Evolutionary conservation across 805 yeast genomes (phyloP).

Genomic region (Candida awuae): DNA sequence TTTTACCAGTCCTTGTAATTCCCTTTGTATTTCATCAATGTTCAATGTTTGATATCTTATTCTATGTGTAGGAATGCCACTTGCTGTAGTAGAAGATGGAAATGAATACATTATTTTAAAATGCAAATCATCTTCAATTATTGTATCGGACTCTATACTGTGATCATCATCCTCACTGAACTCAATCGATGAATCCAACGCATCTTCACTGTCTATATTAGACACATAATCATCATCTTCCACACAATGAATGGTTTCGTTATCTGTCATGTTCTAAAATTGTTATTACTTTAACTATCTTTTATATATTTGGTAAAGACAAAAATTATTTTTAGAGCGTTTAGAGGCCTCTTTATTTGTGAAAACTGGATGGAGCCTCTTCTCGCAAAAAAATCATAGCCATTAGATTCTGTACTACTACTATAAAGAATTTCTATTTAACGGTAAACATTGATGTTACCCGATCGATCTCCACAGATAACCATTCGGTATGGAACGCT

Average conservation of each 20-base stretch:
- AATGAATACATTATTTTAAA: constrained; percentile 14
- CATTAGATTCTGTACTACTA: no score
- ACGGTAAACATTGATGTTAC: constrained; percentile 57
- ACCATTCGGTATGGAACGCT: constrained; percentile 38
- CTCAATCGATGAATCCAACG: constrained; percentile 10
- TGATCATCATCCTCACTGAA: constrained; percentile 22
- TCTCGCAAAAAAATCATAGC: no score
- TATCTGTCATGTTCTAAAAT: no score
- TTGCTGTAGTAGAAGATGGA: constrained; percentile 14
- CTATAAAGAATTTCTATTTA: no score
- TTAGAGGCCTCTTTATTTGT: no score
- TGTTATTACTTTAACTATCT: no score
- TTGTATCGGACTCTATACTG: constrained; percentile 18
- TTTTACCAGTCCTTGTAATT: constrained; percentile 23
- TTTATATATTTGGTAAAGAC: no score
- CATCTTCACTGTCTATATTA: constrained; percentile 5
- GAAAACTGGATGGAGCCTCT: no score
- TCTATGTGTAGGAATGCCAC: constrained; percentile 22
- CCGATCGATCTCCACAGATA: constrained; percentile 59
- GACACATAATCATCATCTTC: constrained; percentile 10
- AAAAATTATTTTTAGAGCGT: no score
- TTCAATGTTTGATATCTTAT: constrained; percentile 23
- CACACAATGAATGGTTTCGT: no score
- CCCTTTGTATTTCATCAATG: constrained; percentile 27
- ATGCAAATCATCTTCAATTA: constrained; percentile 1